These are phyloP conservation scores for Penicillium sp. DNA, from an alignment of 2,329 filamentous ascomycete species.

Conservation along the genomic window DNA sequence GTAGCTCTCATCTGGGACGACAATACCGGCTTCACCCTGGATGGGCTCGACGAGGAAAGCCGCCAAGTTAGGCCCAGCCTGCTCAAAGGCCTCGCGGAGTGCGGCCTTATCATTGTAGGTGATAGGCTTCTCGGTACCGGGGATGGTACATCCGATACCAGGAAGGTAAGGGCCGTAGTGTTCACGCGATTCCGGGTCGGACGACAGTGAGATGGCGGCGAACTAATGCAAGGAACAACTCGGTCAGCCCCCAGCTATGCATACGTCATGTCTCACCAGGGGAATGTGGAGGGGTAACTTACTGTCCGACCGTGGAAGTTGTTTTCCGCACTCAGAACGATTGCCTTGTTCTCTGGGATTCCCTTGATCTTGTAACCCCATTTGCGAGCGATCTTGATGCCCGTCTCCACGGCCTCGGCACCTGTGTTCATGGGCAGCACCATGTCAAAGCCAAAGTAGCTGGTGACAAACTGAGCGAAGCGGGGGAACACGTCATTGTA, in stretches of 20 bases:
- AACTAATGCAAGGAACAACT: slow-evolving; percentile 57
- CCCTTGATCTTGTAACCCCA: slow-evolving; percentile 98
- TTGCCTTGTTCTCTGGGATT: slow-evolving; percentile 78
- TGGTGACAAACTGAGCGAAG: slow-evolving; percentile 88
- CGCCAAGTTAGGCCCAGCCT: slow-evolving; percentile 79
- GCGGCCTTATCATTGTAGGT: slow-evolving; percentile 84
- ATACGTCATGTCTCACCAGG: slow-evolving; percentile 1
- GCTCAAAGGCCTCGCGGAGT: slow-evolving; percentile 74
- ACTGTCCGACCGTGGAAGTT: slow-evolving; percentile 97
- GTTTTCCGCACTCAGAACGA: slow-evolving; percentile 80
- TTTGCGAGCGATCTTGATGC: slow-evolving; percentile 92
- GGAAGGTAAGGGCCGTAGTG: slow-evolving; percentile 98
- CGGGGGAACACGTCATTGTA: slow-evolving; percentile 98
- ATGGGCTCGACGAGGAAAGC: slow-evolving; percentile 96
- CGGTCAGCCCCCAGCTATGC: background rate
- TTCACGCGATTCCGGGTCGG: slow-evolving; percentile 90
- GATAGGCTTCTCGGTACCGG: slow-evolving; percentile 74
- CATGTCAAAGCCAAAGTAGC: slow-evolving; percentile 94
- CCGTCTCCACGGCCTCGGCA: slow-evolving; percentile 93
- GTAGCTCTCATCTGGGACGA: slow-evolving; percentile 90
- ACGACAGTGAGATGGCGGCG: slow-evolving; percentile 91
- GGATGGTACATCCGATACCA: slow-evolving; percentile 74
- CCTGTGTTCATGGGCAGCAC: slow-evolving; percentile 98
- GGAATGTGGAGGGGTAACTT: slow-evolving; percentile 39
- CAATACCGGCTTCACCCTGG: slow-evolving; percentile 94